Evolutionary conservation across 2,329 filamentous ascomycete genomes (phyloP).

Genomic region (Penicillium decumbens): DNA sequence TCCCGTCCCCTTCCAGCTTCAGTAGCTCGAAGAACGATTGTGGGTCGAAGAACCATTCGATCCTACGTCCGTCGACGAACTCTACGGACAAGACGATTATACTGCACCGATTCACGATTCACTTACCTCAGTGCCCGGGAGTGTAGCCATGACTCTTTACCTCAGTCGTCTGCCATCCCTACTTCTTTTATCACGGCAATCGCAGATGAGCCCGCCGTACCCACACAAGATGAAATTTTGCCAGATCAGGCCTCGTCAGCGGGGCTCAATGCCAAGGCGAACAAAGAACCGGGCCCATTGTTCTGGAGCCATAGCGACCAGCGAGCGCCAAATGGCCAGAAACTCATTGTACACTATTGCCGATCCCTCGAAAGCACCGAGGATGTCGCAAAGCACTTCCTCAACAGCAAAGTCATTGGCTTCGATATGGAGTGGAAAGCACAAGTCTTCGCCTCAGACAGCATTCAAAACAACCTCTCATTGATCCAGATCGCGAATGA

Average conservation of each 20-base stretch:
- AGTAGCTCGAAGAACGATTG: not conserved
- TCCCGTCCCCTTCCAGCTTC: not conserved
- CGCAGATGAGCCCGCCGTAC: not conserved
- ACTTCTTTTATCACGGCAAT: not conserved
- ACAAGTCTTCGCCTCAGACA: constrained; percentile 45
- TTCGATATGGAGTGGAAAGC: constrained; percentile 84
- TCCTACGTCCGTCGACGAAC: not conserved
- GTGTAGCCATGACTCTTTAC: not conserved
- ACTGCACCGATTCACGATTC: not conserved
- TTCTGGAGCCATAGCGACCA: constrained; percentile 41
- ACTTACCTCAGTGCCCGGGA: not conserved
- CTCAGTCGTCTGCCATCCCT: not conserved
- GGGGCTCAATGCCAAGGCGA: not conserved
- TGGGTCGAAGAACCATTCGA: not conserved
- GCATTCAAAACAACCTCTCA: constrained; percentile 66
- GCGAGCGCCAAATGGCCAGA: constrained; percentile 46
- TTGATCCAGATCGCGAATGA: constrained; percentile 78
- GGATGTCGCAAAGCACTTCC: constrained; percentile 60
- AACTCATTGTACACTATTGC: constrained; percentile 73
- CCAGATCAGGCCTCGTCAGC: not conserved
- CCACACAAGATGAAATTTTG: not conserved
- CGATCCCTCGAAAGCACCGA: constrained; percentile 64
- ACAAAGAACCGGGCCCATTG: constrained; percentile 6
- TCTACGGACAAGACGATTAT: not conserved
- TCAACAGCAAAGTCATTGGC: constrained; percentile 66